Conservation (phyloP, 225 moss, liverwort and hornwort genomes). For the Rhytidiadelphus loreus region DNA sequence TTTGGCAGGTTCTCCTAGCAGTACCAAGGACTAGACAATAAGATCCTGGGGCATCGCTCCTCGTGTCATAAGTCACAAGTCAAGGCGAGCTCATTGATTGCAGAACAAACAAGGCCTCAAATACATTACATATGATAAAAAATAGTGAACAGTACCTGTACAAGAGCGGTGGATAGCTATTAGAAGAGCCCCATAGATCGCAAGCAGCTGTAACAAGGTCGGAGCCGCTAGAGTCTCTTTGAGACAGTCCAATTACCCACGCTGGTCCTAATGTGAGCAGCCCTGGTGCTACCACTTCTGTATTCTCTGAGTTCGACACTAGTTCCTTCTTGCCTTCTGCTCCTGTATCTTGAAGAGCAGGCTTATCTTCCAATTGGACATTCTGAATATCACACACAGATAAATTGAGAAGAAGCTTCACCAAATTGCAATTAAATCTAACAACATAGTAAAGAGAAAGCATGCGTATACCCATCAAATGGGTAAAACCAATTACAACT, state of each 20-base stretch:
- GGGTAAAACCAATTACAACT: neutral
- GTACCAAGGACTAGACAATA: neutral
- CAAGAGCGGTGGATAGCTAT: constrained; percentile 54
- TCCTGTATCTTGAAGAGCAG: neutral
- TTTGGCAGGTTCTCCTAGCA: neutral
- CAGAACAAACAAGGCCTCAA: neutral
- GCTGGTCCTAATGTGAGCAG: constrained; percentile 69
- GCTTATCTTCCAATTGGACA: constrained; percentile 1
- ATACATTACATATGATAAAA: neutral
- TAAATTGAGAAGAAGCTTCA: neutral
- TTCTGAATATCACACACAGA: constrained; percentile 6
- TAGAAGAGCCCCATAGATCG: constrained; percentile 42
- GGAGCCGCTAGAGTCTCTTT: constrained; percentile 48
- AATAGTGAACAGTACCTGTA: constrained; percentile 51
- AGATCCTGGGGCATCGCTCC: neutral
- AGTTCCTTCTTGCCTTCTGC: neutral
- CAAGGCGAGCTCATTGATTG: neutral
- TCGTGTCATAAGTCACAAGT: neutral
- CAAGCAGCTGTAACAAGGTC: constrained; percentile 69
- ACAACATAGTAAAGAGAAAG: neutral
- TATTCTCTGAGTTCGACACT: neutral
- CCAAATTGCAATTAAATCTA: neutral
- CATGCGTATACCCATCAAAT: neutral
- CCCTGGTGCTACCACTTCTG: constrained; percentile 32
- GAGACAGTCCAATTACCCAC: constrained; percentile 76